phyloP scores from a whole-genome alignment of 495 filamentous ascomycete species.

The Hypoxylon perforatum region DNA sequence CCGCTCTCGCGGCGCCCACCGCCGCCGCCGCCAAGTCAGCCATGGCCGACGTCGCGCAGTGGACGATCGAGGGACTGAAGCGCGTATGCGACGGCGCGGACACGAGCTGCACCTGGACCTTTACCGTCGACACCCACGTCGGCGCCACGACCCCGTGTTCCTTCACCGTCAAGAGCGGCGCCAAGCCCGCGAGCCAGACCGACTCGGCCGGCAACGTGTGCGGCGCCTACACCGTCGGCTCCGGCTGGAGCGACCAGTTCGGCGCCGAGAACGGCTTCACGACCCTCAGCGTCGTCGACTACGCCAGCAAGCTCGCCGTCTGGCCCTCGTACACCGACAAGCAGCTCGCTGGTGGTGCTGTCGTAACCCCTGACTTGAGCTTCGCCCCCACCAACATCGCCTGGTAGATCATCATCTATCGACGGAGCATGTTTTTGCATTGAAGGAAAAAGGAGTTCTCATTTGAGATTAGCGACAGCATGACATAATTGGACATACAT shows the following conservation, averaged over 20 bases:
- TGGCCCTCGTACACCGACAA: constrained; percentile 58
- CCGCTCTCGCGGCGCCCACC: constrained; percentile 46
- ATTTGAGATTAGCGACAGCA: background rate
- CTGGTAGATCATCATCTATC: constrained; percentile 33
- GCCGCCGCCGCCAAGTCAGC: constrained; percentile 25
- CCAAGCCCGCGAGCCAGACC: constrained; percentile 47
- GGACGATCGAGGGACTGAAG: constrained; percentile 54
- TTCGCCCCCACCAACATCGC: constrained; percentile 52
- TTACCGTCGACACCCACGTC: constrained; percentile 52
- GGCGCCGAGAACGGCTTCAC: constrained; percentile 60
- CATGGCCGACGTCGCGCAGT: constrained; percentile 48
- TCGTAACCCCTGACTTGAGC: constrained; percentile 56
- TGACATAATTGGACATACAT: background rate
- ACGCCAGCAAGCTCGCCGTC: constrained; percentile 48
- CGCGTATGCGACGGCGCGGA: constrained; percentile 55
- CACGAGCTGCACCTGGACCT: constrained; percentile 57
- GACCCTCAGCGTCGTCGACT: constrained; percentile 60
- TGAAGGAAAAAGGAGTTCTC: constrained; percentile 11
- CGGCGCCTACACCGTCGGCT: constrained; percentile 54
- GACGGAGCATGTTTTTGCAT: too few species aligned
- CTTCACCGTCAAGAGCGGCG: constrained; percentile 47
- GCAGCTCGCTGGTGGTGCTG: constrained; percentile 51
- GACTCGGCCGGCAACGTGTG: constrained; percentile 47
- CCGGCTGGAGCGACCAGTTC: constrained; percentile 62
- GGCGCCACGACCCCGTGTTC: constrained; percentile 44